A percentile compares a stretch with the other conserved stretches of the same genome.
Evolutionary conservation across 1,284 basidiomycete genomes (phyloP).

Genomic region (Ceratobasidium sp.): DNA sequence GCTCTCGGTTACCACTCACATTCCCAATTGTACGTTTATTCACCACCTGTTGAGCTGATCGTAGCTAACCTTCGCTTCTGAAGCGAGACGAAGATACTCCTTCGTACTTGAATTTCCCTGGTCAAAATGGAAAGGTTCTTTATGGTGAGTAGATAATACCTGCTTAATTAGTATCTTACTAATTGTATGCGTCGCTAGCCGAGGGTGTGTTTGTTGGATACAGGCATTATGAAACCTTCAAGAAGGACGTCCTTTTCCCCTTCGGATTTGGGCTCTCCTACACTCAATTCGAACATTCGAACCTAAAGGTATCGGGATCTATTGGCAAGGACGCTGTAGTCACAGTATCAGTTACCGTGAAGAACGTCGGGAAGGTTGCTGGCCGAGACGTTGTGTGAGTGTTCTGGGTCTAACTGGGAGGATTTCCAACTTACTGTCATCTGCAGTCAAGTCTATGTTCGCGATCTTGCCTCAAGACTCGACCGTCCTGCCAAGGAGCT

Average conservation of each 20-base stretch:
- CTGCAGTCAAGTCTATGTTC: conserved; percentile 48
- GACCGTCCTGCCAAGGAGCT: conserved; percentile 48
- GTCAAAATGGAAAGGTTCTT: conserved; percentile 39
- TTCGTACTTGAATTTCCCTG: conserved; percentile 41
- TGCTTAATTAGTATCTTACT: not conserved
- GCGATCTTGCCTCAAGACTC: conserved; percentile 46
- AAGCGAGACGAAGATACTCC: conserved; percentile 43
- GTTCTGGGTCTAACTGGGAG: too few relatives aligned
- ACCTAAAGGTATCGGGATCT: conserved; percentile 31
- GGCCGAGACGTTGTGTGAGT: conserved; percentile 48
- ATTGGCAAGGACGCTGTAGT: conserved; percentile 39
- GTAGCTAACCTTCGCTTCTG: not conserved
- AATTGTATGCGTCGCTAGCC: conserved; percentile 13
- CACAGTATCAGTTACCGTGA: conserved; percentile 47
- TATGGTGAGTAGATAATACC: conserved; percentile 24
- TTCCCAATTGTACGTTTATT: conserved; percentile 41
- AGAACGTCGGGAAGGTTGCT: conserved; percentile 49
- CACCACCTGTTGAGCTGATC: not conserved
- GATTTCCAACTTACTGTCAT: too few relatives aligned
- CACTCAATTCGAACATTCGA: conserved; percentile 39
- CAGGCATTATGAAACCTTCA: conserved; percentile 42
- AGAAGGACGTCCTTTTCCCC: conserved; percentile 44
- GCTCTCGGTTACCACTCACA: conserved; percentile 43
- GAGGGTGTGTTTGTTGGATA: conserved; percentile 45
- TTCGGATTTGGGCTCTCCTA: conserved; percentile 44